Conservation (phyloP, 352 stramenopile species). For the Phytophthora kernoviae region DNA sequence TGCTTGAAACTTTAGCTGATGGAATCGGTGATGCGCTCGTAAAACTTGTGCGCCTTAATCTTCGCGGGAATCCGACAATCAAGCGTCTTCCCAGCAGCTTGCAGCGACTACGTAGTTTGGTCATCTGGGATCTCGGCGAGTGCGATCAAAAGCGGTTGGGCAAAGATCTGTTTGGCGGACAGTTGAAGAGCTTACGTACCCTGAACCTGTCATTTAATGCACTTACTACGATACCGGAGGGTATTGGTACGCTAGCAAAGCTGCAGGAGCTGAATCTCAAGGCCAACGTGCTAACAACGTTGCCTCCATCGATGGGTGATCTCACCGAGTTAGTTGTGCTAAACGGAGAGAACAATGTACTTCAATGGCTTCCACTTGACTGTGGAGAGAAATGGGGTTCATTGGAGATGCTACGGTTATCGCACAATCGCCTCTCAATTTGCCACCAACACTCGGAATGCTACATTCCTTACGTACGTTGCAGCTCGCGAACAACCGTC, state of each 20-base stretch:
- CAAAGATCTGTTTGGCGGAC: conserved; percentile 48
- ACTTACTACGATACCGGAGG: conserved; percentile 41
- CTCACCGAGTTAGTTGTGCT: conserved; percentile 41
- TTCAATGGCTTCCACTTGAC: conserved; percentile 38
- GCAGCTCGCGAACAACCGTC: conserved; percentile 45
- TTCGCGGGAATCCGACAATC: conserved; percentile 47
- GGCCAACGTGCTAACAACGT: conserved; percentile 32
- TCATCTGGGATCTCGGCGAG: conserved; percentile 43
- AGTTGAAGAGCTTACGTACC: conserved; percentile 35
- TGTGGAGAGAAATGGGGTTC: conserved; percentile 29
- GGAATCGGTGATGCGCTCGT: conserved; percentile 39
- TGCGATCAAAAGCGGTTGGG: conserved; percentile 60
- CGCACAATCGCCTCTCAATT: conserved; percentile 48
- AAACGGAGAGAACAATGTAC: conserved; percentile 41
- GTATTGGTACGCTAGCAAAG: conserved; percentile 39
- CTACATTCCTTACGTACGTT: conserved; percentile 37
- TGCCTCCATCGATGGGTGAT: conserved; percentile 35
- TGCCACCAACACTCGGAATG: conserved; percentile 55
- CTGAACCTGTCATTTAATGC: conserved; percentile 55
- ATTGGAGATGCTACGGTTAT: conserved; percentile 43
- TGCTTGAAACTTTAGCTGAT: conserved; percentile 41
- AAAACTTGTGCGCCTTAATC: conserved; percentile 36
- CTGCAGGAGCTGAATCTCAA: conserved; percentile 59
- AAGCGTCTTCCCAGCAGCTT: conserved; percentile 50
- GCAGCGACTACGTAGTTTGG: conserved; percentile 43